These are phyloP conservation scores for Lotmaria passim DNA, from an alignment of 208 protist species.

Conservation along the genomic window DNA sequence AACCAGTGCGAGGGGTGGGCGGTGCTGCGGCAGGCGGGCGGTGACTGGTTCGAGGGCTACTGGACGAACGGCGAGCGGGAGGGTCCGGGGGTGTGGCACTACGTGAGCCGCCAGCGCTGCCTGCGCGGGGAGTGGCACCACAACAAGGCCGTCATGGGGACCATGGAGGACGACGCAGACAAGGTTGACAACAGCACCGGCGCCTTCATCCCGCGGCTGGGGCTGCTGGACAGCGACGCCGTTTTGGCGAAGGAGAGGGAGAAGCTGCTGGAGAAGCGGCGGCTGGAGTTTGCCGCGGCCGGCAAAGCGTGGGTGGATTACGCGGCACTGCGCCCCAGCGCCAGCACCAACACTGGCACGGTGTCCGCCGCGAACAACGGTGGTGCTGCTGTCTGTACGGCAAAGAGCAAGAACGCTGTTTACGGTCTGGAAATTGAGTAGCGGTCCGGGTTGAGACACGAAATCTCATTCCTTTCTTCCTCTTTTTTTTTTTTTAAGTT, in stretches of 20 bases:
- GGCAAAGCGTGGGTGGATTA: slow-evolving; percentile 65
- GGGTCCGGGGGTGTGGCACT: slow-evolving; percentile 88
- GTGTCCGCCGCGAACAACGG: not conserved
- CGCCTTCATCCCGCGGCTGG: slow-evolving; percentile 83
- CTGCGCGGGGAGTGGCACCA: slow-evolving; percentile 88
- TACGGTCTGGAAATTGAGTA: slow-evolving; percentile 32
- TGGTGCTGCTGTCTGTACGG: not conserved
- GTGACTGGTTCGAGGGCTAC: slow-evolving; percentile 91
- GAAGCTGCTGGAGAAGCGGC: slow-evolving; percentile 67
- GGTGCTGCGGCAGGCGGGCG: slow-evolving; percentile 58
- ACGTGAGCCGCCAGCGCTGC: slow-evolving; percentile 69
- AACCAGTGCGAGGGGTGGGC: slow-evolving; percentile 78
- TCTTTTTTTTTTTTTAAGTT: not conserved
- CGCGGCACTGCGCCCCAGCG: slow-evolving; percentile 22
- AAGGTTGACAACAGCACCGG: slow-evolving; percentile 61
- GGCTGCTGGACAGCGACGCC: slow-evolving; percentile 61
- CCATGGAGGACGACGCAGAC: slow-evolving; percentile 73
- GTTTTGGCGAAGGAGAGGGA: slow-evolving; percentile 69
- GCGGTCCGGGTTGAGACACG: not conserved
- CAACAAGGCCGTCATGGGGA: slow-evolving; percentile 76
- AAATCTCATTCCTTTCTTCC: not conserved
- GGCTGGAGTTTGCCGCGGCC: slow-evolving; percentile 49
- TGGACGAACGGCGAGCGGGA: slow-evolving; percentile 83
- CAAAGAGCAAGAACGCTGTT: not conserved
- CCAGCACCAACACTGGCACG: slow-evolving; percentile 11